Conservation (phyloP, 768 basidiomycete genomes). For the Punctularia strigosozonata region DNA sequence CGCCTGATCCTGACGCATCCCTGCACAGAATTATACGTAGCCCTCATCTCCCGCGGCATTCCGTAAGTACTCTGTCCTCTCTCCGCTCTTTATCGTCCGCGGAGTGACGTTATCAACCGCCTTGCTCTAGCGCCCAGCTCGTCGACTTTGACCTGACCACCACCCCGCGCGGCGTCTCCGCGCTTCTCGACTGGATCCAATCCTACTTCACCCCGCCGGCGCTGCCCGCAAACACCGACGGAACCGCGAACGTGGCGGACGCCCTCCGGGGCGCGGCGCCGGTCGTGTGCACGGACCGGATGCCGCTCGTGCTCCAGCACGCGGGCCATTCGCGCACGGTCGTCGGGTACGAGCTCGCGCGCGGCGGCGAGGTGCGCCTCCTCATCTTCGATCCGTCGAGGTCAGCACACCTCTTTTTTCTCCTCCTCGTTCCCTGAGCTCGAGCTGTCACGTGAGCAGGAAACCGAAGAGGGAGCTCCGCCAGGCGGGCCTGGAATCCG, state of each 20-base stretch:
- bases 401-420: constrained; percentile 23
- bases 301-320: constrained; percentile 80
- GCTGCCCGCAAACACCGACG: not conserved
- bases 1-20: constrained; percentile 5
- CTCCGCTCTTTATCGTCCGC: not conserved
- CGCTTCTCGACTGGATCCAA: constrained; percentile 55
- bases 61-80: constrained; percentile 41
- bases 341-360: constrained; percentile 63
- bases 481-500: constrained; percentile 13
- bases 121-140: constrained; percentile 41
- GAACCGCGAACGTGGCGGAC: constrained; percentile 27
- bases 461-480: constrained; percentile 8
- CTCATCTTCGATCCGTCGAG: constrained; percentile 69
- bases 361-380: constrained; percentile 40
- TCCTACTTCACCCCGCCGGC: constrained; percentile 46
- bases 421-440: not conserved
- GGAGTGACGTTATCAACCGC: constrained; percentile 2
- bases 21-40: constrained; percentile 59
- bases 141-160: constrained; percentile 46
- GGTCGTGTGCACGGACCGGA: constrained; percentile 49
- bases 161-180: constrained; percentile 21
- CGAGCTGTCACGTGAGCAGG: constrained; percentile 8
- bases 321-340: constrained; percentile 80
- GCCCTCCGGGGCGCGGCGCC: constrained; percentile 24
- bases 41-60: constrained; percentile 67